These are phyloP conservation scores for Sugiyamaella chiloensis DNA, from an alignment of 805 yeast genomes.

Conservation along the genomic window DNA sequence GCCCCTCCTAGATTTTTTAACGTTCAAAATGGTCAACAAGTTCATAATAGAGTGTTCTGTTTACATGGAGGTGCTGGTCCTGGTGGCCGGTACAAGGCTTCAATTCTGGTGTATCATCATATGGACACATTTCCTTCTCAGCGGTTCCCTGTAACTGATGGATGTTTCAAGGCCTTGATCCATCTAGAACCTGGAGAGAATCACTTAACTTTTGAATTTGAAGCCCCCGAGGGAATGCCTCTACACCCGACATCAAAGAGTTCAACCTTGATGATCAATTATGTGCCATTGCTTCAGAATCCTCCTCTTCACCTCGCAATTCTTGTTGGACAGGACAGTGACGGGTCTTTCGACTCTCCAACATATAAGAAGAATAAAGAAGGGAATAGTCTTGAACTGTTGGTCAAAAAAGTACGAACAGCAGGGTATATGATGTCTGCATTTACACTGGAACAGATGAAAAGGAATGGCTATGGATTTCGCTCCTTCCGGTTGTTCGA, in stretches of 20 bases:
- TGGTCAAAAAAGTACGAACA: constrained; percentile 68
- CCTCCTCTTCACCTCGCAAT: constrained; percentile 82
- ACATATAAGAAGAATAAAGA: constrained; percentile 40
- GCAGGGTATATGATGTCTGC: constrained; percentile 91
- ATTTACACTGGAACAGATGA: constrained; percentile 86
- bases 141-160: constrained; percentile 62
- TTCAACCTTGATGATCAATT: constrained; percentile 40
- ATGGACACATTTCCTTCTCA: constrained; percentile 59
- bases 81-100: constrained; percentile 33
- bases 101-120: constrained; percentile 44
- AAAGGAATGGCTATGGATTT: constrained; percentile 70
- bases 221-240: constrained; percentile 20
- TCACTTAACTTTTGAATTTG: constrained; percentile 44
- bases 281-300: constrained; percentile 56
- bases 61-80: constrained; percentile 37
- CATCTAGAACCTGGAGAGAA: constrained; percentile 72
- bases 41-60: constrained; percentile 33
- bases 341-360: constrained; percentile 68
- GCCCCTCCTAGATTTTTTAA: constrained; percentile 28
- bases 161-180: constrained; percentile 70
- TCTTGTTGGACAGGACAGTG: constrained; percentile 73
- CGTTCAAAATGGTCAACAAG: constrained; percentile 26
- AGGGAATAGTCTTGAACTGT: constrained; percentile 65
- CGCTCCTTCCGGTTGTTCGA: constrained; percentile 75
- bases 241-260: constrained; percentile 9